Evolutionary conservation across 805 yeast species (phyloP).

Genomic region (Blastobotrys attinorum): DNA sequence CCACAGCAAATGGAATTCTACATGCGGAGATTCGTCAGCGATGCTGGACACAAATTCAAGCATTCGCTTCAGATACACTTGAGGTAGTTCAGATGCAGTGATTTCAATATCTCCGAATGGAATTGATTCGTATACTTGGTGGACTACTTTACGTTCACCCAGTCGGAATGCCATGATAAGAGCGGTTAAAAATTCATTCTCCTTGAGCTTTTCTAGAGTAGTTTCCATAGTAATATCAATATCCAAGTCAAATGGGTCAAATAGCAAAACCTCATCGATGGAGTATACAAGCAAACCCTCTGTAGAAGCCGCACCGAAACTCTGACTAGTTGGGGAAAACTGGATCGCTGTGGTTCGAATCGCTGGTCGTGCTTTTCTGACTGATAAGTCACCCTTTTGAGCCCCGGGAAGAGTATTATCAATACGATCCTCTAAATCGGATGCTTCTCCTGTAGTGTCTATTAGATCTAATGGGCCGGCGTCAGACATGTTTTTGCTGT

Average conservation of each 20-base stretch:
- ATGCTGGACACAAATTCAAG: constrained; percentile 57
- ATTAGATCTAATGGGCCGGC: constrained; percentile 78
- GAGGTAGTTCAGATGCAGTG: constrained; percentile 63
- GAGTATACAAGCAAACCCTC: constrained; percentile 84
- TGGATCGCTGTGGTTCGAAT: constrained; percentile 69
- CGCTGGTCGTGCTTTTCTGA: constrained; percentile 69
- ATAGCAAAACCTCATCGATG: constrained; percentile 61
- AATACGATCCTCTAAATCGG: constrained; percentile 74
- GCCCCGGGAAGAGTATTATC: constrained; percentile 84
- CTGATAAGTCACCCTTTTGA: constrained; percentile 69
- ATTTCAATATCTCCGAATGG: constrained; percentile 65
- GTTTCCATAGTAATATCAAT: constrained; percentile 83
- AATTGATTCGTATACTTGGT: constrained; percentile 62
- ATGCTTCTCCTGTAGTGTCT: constrained; percentile 78
- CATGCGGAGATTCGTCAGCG: constrained; percentile 63
- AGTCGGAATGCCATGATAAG: constrained; percentile 89
- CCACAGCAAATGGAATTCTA: constrained; percentile 84
- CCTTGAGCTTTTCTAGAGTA: constrained; percentile 51
- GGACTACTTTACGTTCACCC: constrained; percentile 70
- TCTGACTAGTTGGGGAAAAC: constrained; percentile 83
- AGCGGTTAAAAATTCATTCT: constrained; percentile 63
- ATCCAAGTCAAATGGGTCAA: constrained; percentile 94
- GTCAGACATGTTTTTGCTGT: constrained; percentile 77
- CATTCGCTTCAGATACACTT: constrained; percentile 62
- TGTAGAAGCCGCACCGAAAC: constrained; percentile 92